phyloP scores from a whole-genome alignment of 257 asterid genomes.

The Lycium ferocissimum region DNA sequence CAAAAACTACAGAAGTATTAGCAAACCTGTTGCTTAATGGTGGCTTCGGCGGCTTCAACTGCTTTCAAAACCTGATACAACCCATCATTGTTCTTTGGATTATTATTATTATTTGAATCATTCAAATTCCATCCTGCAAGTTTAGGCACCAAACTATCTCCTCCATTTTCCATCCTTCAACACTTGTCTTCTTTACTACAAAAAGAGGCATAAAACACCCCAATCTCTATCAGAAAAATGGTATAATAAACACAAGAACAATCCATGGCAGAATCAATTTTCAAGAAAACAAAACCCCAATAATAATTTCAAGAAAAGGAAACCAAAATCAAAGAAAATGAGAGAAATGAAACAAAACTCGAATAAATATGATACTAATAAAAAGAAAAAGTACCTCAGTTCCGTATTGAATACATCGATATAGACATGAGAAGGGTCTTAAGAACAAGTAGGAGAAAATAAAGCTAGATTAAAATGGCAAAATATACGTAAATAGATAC shows the following conservation, averaged over 20 bases:
- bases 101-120: constrained; percentile 52
- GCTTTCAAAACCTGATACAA: constrained; percentile 92
- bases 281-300: background rate
- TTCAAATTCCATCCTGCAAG: constrained; percentile 61
- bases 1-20: background rate
- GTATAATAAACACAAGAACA: background rate
- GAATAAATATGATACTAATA: background rate
- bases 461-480: background rate
- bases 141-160: constrained; percentile 54
- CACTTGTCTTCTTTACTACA: background rate
- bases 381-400: background rate
- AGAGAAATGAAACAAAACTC: background rate
- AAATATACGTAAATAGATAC: constrained; percentile 3
- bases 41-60: constrained; percentile 94
- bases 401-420: constrained; percentile 5
- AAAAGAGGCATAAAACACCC: background rate
- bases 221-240: constrained; percentile 27
- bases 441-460: background rate
- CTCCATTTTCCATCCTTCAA: constrained; percentile 70
- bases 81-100: constrained; percentile 65
- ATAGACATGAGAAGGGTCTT: background rate
- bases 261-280: too few species aligned
- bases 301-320: background rate
- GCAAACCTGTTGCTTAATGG: constrained; percentile 87
- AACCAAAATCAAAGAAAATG: background rate